Evolutionary conservation across 2,329 filamentous ascomycete genomes (phyloP).

Genomic region (Aspergillus chevalieri): DNA sequence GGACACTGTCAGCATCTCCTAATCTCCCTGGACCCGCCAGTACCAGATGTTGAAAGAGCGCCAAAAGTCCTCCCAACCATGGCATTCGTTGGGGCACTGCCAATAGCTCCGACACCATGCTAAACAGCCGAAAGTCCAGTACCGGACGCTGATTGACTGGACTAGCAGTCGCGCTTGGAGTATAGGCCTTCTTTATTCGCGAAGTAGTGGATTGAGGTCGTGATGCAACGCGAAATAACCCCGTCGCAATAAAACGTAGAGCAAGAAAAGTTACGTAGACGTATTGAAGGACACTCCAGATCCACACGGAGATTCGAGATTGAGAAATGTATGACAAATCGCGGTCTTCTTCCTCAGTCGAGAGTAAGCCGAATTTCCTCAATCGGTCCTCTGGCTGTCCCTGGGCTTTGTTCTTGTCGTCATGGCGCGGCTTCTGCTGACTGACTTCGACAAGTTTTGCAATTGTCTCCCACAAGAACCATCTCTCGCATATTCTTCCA

Average conservation of each 20-base stretch:
- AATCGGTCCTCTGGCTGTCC: conserved; percentile 39
- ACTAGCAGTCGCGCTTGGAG: conserved; percentile 5
- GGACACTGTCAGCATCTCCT: conserved; percentile 65
- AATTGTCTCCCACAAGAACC: conserved; percentile 80
- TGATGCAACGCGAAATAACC: conserved; percentile 62
- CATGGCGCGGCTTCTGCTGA: conserved; percentile 9
- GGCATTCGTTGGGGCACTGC: conserved; percentile 79
- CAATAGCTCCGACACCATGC: conserved; percentile 64
- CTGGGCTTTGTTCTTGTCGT: conserved; percentile 22
- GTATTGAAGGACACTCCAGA: conserved; percentile 50
- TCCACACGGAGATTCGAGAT: conserved; percentile 32
- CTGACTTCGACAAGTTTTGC: conserved; percentile 60
- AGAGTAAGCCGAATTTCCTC: conserved; percentile 53
- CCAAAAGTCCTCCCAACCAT: conserved; percentile 72
- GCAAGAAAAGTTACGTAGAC: conserved; percentile 51
- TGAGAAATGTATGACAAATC: conserved; percentile 23
- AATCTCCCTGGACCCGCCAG: conserved; percentile 68
- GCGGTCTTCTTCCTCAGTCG: conserved; percentile 26
- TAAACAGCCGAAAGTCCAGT: conserved; percentile 70
- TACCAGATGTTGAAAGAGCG: conserved; percentile 68
- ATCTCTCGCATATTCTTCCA: conserved; percentile 76
- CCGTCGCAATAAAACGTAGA: conserved; percentile 60
- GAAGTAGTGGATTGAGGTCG: conserved; percentile 46
- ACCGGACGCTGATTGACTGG: conserved; percentile 52
- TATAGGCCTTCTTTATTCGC: conserved; percentile 12